Evolutionary conservation across 768 basidiomycete species (phyloP), one percentile per base, ranked within the genome.

Genomic region (Mycena galopus): DNA sequence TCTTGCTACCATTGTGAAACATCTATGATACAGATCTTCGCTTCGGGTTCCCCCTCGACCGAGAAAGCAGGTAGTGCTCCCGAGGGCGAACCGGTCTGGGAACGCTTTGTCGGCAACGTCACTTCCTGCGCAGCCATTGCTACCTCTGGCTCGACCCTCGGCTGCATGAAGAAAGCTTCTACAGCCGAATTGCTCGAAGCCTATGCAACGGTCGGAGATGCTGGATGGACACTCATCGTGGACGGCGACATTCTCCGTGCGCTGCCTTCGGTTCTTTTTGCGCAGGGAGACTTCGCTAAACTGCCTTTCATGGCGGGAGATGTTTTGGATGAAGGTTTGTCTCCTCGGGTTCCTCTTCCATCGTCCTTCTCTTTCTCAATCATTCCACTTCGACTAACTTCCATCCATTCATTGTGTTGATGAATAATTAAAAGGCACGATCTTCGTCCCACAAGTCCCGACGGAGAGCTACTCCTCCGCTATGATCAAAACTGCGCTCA

Each of bases 261-360:
- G 1, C 37, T 30, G 4, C 64, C 64, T 1, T 65, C 51, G 25
- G 56, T 17, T 25, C 17, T 65, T 51, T 65, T 35, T 27, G 53
- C 50, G 19, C 64, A 55, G 37, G 61, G 55, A 23, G 58, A 37
- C 25, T 57, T 56, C 17, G 57, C 65, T 7, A 57, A 58, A 7
- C 42, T 66, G 42, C 65, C 55, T 8, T 57, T 57, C 37, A 66
- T 66, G 10, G 39, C 65, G 9, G 65, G 64, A 9, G 55, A 66
- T 33, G 51, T 66, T 3, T 35, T 66, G 37, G 65, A 66, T 17
- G 65, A 66, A 29, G 65, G 65, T 67, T 27, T 14, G 17, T 59
- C 44, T 8, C 21, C n/a, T n/a, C n/a, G n/a, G n/a, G n/a, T n/a
- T 33, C 4, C 5, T 35, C 44, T 33, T 5, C 9, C 16, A 39